These are phyloP conservation scores for Hypoxylon fuscum DNA, from an alignment of 495 filamentous ascomycete species.

Conservation along the genomic window DNA sequence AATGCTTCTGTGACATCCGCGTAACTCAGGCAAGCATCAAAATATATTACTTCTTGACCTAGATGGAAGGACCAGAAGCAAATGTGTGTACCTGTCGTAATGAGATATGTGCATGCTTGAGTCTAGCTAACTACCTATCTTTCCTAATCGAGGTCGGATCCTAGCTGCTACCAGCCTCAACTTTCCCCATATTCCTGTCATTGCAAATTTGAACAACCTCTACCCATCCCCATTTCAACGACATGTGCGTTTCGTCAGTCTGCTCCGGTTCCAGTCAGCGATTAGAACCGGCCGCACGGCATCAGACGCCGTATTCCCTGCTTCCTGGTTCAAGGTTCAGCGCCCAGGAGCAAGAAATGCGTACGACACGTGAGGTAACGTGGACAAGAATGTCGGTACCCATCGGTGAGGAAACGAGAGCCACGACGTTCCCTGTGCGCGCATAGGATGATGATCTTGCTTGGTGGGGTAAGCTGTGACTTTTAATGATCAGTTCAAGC, in stretches of 20 bases:
- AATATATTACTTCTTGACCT: conserved; percentile 14
- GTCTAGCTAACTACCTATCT: conserved; percentile 24
- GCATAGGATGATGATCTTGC: conserved; percentile 31
- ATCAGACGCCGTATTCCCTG: conserved; percentile 26
- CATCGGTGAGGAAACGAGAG: conserved; percentile 43
- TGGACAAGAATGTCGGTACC: conserved; percentile 36
- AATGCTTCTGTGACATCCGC: conserved; percentile 14
- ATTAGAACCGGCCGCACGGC: conserved; percentile 24
- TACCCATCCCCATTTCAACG: conserved; percentile 33
- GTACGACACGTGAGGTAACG: conserved; percentile 36
- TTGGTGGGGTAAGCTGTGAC: conserved; percentile 31
- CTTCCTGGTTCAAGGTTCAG: conserved; percentile 25
- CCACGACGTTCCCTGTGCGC: conserved; percentile 29
- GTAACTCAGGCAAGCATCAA: conserved; percentile 17
- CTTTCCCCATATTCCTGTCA: conserved; percentile 27
- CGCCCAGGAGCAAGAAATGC: conserved; percentile 16
- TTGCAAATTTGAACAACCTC: conserved; percentile 20
- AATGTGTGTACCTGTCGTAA: conserved; percentile 22
- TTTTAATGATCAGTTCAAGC: conserved; percentile 20
- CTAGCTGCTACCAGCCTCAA: conserved; percentile 39
- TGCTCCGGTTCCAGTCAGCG: conserved; percentile 7
- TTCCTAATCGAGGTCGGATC: conserved; percentile 33
- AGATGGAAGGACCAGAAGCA: not conserved
- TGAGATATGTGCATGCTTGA: conserved; percentile 25
- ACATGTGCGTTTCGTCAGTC: conserved; percentile 14